Base-by-base conservation (phyloP, 2,329 filamentous ascomycete species). In the Boeremia lycopersici region DNA sequence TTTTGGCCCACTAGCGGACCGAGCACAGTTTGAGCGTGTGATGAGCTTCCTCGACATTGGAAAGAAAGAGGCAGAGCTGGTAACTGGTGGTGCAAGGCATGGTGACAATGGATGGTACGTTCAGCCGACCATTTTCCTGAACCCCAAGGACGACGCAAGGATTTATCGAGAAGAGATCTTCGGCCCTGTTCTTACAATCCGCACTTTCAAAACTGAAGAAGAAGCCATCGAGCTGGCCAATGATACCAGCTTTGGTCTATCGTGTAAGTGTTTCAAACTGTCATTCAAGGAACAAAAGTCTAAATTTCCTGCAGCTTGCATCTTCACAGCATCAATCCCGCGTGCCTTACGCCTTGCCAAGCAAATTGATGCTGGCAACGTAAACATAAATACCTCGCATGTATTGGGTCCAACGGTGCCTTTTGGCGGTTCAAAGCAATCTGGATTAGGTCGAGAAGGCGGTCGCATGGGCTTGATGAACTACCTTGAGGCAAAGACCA, bases 341-440 rank as follows among this genome's bases (percentile, higher is more conserved):
- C 61, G 69, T 28, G 72, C 68, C 4, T 54, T 74, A 28, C 60
- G 70, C 4, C 51, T 75, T 29, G 67, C 72, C 0, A 62, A 57
- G 29, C 57, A 67, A 42, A 50, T 75, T 26, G 66, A 74, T 28
- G 63, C 70, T 8, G 72, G 72, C 9, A 69, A 61, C 26, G 70
- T 74, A 5, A 68, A 65, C 29, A 68, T 74, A 48, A 74, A 74
- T 39, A 58, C 62, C 1, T 59, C 60, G 7, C 61, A 64, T 12
- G 42, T 53, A 1, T 61, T 67, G 19, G 44, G 41, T n/a, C 15
- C 51, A 3, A 53, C 64, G 3, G 53, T 59, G n/a, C 69, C 72
- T 0, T 74, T 74, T 53, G 72, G 72, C 5, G 72, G 72, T 6
- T 56, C 28, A 12, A 75, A 75, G 60, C 62, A 72, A 57, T 65